phyloP scores from a whole-genome alignment of 441 rosid species.

The Adansonia madagascariensis region DNA sequence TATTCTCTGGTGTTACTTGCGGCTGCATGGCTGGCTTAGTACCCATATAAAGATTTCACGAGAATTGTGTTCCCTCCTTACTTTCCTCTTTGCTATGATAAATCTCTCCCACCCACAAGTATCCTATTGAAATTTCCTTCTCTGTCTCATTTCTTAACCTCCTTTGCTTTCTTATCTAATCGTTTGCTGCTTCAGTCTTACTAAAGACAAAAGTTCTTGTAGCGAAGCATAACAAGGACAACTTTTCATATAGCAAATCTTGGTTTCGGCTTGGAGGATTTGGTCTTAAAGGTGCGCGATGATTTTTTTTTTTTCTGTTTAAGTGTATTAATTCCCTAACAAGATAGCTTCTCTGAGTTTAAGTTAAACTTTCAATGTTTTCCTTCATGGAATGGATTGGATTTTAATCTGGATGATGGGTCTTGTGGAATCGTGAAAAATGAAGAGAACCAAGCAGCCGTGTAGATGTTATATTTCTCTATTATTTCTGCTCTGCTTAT shows the following conservation, averaged over 20 bases:
- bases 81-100: conserved; percentile 41
- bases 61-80: conserved; percentile 51
- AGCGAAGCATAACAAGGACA: not conserved
- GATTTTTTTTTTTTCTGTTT: not conserved
- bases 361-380: not conserved
- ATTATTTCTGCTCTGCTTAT: not conserved
- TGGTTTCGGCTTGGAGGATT: not conserved
- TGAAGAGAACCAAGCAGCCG: not conserved
- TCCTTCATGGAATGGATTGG: not conserved
- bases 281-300: not conserved
- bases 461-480: not conserved
- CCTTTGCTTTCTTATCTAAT: conserved; percentile 6
- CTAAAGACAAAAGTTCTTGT: not conserved
- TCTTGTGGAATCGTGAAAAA: not conserved
- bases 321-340: not conserved
- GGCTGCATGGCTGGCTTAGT: conserved; percentile 70
- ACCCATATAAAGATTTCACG: conserved; percentile 62
- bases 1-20: conserved; percentile 41
- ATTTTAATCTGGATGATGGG: not conserved
- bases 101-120: conserved; percentile 28
- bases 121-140: conserved; percentile 23
- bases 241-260: not conserved
- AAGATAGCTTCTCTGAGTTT: not conserved
- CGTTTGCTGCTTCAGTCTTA: not conserved
- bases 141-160: conserved; percentile 11